Conservation (phyloP, 1,139 yeast species). For the Pichia sp. region DNA sequence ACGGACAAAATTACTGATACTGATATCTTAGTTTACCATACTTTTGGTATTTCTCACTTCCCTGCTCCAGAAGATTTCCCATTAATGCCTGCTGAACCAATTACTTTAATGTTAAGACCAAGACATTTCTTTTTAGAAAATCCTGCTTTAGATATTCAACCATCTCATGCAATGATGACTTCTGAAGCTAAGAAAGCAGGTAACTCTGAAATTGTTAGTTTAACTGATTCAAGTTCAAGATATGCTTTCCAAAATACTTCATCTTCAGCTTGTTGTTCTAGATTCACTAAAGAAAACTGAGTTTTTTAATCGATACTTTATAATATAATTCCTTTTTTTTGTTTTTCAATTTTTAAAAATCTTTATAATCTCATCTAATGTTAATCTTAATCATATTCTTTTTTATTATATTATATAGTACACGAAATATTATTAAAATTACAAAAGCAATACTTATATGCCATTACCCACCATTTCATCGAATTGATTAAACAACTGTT, state of each 20-base stretch:
- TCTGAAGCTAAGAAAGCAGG: conserved; percentile 42
- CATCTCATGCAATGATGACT: conserved; percentile 63
- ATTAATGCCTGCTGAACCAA: conserved; percentile 81
- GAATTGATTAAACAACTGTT: conserved; percentile 27
- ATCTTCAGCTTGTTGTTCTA: conserved; percentile 21
- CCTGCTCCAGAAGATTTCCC: conserved; percentile 91
- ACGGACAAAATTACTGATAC: conserved; percentile 56
- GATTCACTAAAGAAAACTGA: conserved; percentile 19
- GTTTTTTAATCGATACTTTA: too few species aligned
- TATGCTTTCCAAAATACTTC: conserved; percentile 35
- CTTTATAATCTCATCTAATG: too few species aligned
- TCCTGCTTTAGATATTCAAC: conserved; percentile 70
- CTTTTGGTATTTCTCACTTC: conserved; percentile 79
- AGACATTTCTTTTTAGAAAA: conserved; percentile 71
- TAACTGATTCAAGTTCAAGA: conserved; percentile 43
- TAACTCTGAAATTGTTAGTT: conserved; percentile 43
- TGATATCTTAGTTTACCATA: conserved; percentile 69
- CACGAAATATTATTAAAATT: not conserved
- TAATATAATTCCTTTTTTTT: too few species aligned
- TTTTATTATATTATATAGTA: not conserved
- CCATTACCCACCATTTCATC: conserved; percentile 26
- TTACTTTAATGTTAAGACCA: conserved; percentile 68
- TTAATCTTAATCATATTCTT: too few species aligned
- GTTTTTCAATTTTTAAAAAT: too few species aligned
- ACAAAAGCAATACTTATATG: not conserved